Percentiles rank a stretch among this genome's conserved stretches.
phyloP scores from a whole-genome alignment of 2,329 filamentous ascomycete species.

The Fusarium nodosum region DNA sequence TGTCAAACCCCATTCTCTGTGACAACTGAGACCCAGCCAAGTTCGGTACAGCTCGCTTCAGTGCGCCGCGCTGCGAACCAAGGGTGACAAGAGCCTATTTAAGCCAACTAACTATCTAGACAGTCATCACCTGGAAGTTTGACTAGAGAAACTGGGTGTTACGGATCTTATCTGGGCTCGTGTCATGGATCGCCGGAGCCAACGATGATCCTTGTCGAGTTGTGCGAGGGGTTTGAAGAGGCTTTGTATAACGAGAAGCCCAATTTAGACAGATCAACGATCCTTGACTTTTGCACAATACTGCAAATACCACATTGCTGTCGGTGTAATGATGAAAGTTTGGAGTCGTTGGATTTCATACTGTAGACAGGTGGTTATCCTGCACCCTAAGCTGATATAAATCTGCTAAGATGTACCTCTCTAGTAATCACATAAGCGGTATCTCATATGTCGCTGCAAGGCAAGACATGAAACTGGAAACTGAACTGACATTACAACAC shows the following conservation, averaged over 20 bases:
- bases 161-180: constrained; percentile 46
- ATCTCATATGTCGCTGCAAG: background rate
- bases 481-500: constrained; percentile 13
- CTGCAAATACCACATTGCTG: background rate
- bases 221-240: constrained; percentile 18
- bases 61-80: constrained; percentile 6
- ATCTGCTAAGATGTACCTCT: background rate
- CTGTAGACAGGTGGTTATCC: background rate
- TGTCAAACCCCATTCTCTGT: background rate
- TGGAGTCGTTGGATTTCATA: background rate
- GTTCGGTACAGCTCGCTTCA: constrained; percentile 1
- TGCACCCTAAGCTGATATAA: background rate
- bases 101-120: constrained; percentile 24
- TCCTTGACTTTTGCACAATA: constrained; percentile 4
- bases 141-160: constrained; percentile 34
- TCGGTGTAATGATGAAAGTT: background rate
- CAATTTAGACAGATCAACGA: constrained; percentile 2
- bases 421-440: background rate
- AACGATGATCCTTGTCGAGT: constrained; percentile 30
- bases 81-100: constrained; percentile 10
- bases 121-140: constrained; percentile 6
- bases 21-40: background rate
- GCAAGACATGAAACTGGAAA: constrained; percentile 20
- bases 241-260: background rate
- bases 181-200: constrained; percentile 35